Base-by-base conservation (phyloP, 805 yeast genomes). In the Metschnikowia gelsemii region DNA sequence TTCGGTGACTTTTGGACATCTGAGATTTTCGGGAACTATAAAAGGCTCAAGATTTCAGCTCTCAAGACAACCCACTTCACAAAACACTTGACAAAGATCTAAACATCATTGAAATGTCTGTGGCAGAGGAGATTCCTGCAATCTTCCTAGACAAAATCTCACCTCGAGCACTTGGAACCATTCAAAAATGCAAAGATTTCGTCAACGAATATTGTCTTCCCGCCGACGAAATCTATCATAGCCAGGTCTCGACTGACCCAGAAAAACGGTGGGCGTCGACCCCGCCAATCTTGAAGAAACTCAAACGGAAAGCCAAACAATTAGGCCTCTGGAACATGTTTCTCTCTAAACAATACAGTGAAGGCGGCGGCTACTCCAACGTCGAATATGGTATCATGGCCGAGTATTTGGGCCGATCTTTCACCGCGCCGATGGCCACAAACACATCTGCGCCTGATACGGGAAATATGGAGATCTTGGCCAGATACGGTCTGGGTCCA, bases 301-400 rank as follows among this genome's bases (percentile, higher is more conserved):
- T 80, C 47, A 79, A 79, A 63, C 55, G 42, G 3, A 75, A 75
- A 51, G 84, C 85, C 6, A 64, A 63, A 44, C 62, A 63, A 35
- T 61, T 71, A 43, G 83, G 83, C 0, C 63, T 80, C 13, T 80
- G 84, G 84, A 80, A 80, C 57, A 57, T 80, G 66, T 80, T 80
- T 49, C 58, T 78, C 49, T 72, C 78, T 25, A 65, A 68, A 32
- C 71, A 55, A 54, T 77, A 70, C 53, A 43, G 58, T 16, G 73
- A 76, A 44, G 79, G 82, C 21, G 78, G 83, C 2, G 82, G 82
- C 5, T 79, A 56, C 58, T 66, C 82, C 35, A 80, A 80, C 56
- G 59, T 80, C 49, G 86, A 80, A 54, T 80, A 80, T 52, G 86
- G 82, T 0, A 57, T 80, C 39, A 78, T 80, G 84, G 82, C 83